A percentile compares a stretch with the other conserved stretches of the same genome.
Evolutionary conservation across 225 moss, liverwort and hornwort species (phyloP).

Genomic region (Physcomitrellopsis africana): DNA sequence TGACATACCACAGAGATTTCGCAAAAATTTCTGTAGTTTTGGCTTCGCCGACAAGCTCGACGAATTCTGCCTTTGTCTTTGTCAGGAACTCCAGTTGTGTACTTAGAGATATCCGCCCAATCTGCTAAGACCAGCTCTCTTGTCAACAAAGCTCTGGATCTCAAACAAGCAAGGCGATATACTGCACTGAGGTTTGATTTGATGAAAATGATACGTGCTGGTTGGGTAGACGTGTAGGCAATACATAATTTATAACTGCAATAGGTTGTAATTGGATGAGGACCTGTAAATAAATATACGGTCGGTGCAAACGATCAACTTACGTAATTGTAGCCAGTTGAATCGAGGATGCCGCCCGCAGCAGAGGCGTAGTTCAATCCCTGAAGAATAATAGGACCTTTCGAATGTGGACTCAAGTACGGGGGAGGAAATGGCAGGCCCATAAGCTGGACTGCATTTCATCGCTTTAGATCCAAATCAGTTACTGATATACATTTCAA

Average conservation of each 20-base stretch:
- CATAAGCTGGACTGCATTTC: not conserved
- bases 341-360: slow-evolving; percentile 38
- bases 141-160: too few species aligned
- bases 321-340: slow-evolving; percentile 42
- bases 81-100: slow-evolving; percentile 44
- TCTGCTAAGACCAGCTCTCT: slow-evolving; percentile 31
- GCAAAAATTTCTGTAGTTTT: slow-evolving; percentile 25
- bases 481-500: too few species aligned
- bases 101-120: slow-evolving; percentile 53
- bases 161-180: too few species aligned
- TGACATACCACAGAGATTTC: slow-evolving; percentile 32
- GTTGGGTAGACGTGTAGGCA: too few species aligned
- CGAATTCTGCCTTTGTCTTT: slow-evolving; percentile 41
- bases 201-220: too few species aligned
- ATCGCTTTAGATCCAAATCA: too few species aligned
- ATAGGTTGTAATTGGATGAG: too few species aligned
- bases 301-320: not conserved
- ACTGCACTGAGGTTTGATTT: too few species aligned
- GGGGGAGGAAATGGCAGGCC: slow-evolving; percentile 18
- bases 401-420: slow-evolving; percentile 28
- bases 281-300: too few species aligned
- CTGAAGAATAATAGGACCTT: slow-evolving; percentile 25
- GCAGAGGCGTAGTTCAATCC: slow-evolving; percentile 44
- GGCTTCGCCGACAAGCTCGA: slow-evolving; percentile 28
- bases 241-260: too few species aligned